A percentile compares a stretch with the other conserved stretches of the same genome.
phyloP scores from a whole-genome alignment of 2,329 filamentous ascomycete species.

The Ceratocystis diversiconidia region DNA sequence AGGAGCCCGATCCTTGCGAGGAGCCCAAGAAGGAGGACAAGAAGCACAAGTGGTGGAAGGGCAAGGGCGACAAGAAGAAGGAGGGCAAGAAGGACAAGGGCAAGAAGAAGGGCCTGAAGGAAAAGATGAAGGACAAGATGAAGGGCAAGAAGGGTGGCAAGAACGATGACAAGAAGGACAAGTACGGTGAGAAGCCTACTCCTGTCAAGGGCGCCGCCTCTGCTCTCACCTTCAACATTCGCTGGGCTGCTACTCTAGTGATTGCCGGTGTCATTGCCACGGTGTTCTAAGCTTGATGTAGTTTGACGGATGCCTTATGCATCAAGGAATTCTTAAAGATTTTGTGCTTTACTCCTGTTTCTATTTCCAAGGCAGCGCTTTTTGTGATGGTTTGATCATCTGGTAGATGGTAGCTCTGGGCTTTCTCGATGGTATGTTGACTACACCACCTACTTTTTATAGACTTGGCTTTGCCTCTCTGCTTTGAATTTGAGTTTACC shows the following conservation, averaged over 20 bases:
- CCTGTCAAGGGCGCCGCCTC: slow-evolving; percentile 15
- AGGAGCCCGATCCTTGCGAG: slow-evolving; percentile 7
- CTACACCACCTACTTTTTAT: background rate
- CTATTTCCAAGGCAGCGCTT: background rate
- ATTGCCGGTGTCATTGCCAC: slow-evolving; percentile 15
- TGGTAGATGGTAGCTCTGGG: background rate
- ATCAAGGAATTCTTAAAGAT: slow-evolving; percentile 7
- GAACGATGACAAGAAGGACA: slow-evolving; percentile 14
- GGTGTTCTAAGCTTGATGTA: slow-evolving; percentile 13
- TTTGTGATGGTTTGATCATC: slow-evolving; percentile 6
- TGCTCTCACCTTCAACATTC: slow-evolving; percentile 11
- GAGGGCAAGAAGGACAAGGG: slow-evolving; percentile 16
- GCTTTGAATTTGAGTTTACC: background rate
- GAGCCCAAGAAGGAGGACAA: slow-evolving; percentile 17
- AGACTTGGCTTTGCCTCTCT: background rate
- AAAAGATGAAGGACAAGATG: slow-evolving; percentile 15
- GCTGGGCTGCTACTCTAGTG: slow-evolving; percentile 15
- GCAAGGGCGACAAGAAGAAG: slow-evolving; percentile 16
- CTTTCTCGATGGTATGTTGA: background rate
- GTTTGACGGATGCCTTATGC: slow-evolving; percentile 3
- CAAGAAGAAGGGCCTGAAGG: slow-evolving; percentile 11
- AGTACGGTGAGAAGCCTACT: slow-evolving; percentile 16
- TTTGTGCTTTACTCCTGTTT: slow-evolving; percentile 10
- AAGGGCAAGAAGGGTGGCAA: slow-evolving; percentile 16
- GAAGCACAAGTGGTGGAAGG: slow-evolving; percentile 19